Evolutionary conservation across 495 filamentous ascomycete species (phyloP).

Genomic region (Polyplosphaeria fusca): DNA sequence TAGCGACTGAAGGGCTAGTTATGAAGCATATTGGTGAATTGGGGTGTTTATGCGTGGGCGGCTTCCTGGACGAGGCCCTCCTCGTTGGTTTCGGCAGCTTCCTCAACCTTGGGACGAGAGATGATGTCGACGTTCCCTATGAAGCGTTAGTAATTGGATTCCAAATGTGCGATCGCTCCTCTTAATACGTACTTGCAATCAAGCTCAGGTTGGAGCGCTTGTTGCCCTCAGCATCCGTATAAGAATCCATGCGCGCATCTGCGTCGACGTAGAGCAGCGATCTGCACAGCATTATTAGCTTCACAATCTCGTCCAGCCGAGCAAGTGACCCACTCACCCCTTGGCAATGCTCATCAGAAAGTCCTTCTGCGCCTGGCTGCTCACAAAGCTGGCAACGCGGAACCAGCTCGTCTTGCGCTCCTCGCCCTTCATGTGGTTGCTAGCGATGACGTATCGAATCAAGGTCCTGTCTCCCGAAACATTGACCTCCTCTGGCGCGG

Average conservation of each 20-base stretch:
- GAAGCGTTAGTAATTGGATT: constrained; percentile 13
- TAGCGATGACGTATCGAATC: constrained; percentile 64
- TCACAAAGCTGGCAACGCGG: constrained; percentile 61
- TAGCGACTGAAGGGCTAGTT: too few relatives aligned
- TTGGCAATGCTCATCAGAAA: constrained; percentile 64
- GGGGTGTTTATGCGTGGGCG: constrained; percentile 7
- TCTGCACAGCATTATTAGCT: not conserved
- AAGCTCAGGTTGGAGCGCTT: constrained; percentile 57
- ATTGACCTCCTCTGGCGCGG: constrained; percentile 62
- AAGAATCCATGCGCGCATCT: constrained; percentile 60
- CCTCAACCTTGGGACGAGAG: constrained; percentile 40
- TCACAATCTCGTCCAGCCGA: not conserved
- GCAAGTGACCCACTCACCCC: constrained; percentile 60
- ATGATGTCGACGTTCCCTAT: constrained; percentile 62
- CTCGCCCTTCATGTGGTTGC: constrained; percentile 53
- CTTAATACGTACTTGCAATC: constrained; percentile 62
- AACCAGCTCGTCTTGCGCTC: constrained; percentile 76
- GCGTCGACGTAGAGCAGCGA: constrained; percentile 71
- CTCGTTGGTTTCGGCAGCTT: constrained; percentile 16
- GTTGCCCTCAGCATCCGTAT: constrained; percentile 63
- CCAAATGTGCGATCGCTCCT: not conserved
- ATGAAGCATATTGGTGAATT: too few relatives aligned
- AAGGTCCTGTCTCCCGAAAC: constrained; percentile 66
- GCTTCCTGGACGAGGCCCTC: constrained; percentile 31
- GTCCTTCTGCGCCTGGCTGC: constrained; percentile 58